phyloP scores from a whole-genome alignment of 2,329 filamentous ascomycete genomes.

The Aphanoascus verrucosus region DNA sequence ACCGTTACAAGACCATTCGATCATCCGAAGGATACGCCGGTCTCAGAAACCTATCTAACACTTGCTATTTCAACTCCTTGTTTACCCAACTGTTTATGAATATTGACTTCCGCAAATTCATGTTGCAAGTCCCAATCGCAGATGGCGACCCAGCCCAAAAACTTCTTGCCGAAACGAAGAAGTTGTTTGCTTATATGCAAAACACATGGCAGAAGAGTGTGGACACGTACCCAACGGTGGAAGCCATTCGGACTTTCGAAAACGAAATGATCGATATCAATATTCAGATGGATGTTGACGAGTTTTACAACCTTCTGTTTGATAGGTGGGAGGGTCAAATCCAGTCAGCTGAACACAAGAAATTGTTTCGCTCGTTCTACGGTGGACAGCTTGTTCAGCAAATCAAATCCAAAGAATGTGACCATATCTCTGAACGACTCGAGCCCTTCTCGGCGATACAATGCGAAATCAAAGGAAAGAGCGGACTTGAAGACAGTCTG shows the following conservation, averaged over 20 bases:
- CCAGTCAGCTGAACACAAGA: conserved; percentile 54
- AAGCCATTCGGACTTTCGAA: conserved; percentile 70
- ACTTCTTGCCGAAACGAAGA: conserved; percentile 66
- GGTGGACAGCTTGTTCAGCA: conserved; percentile 88
- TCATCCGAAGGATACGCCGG: conserved; percentile 75
- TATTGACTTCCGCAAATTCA: conserved; percentile 70
- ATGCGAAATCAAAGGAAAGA: conserved; percentile 91
- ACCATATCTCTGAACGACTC: conserved; percentile 80
- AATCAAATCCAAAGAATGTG: conserved; percentile 87
- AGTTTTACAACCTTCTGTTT: conserved; percentile 91
- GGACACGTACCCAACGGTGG: conserved; percentile 62
- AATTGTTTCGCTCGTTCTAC: conserved; percentile 69
- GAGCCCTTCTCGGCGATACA: conserved; percentile 93
- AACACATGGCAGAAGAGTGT: conserved; percentile 63
- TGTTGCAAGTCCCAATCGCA: conserved; percentile 53
- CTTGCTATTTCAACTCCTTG: conserved; percentile 93
- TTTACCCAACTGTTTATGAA: conserved; percentile 97
- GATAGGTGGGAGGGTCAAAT: conserved; percentile 84
- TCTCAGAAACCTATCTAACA: conserved; percentile 84
- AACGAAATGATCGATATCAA: conserved; percentile 73
- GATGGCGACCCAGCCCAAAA: conserved; percentile 50
- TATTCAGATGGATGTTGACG: conserved; percentile 94
- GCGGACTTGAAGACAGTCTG: conserved; percentile 70
- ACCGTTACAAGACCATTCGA: conserved; percentile 58
- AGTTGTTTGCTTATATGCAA: conserved; percentile 77